Evolutionary conservation across 768 basidiomycete species (phyloP), one percentile per base, ranked within the genome.

Genomic region (Exidia glandulosa): DNA sequence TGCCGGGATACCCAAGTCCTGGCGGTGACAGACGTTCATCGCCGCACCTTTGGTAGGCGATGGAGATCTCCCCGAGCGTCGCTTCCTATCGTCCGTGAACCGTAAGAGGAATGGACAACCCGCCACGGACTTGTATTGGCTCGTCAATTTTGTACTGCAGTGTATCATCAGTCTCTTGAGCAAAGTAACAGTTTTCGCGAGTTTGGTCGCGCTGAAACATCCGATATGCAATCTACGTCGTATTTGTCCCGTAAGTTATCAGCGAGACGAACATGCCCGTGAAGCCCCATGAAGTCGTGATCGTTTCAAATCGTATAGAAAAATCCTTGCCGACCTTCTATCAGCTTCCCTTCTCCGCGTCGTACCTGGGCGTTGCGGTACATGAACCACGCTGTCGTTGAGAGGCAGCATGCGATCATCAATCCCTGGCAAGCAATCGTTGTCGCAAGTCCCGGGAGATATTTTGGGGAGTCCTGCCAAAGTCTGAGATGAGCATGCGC

Each of bases 271-370:
- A n/a, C n/a, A n/a, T n/a, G n/a, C n/a, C n/a, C n/a, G n/a, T n/a
- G n/a, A n/a, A n/a, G n/a, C n/a, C n/a, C n/a, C n/a, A n/a, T n/a
- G n/a, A n/a, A n/a, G n/a, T n/a, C n/a, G n/a, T n/a, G n/a, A 57
- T 34, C 27, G 30, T 36, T 16, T 63, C 47, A 68, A 27, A 66
- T 25, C 3, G 67, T 65, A 61, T 68, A 68, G 34, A 59, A 58
- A 63, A 68, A 68, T 10, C 3, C 19, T 9, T 56, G 32, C 13
- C 52, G 58, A n/a, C 63, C 64, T 57, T 68, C 67, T 32, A 66
- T 32, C 23, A 54, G 47, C 23, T 14, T 6, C 5, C 47, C 50
- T 10, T 61, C 63, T 0, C 48, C 48, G 9, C 60, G 60, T 47
- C 59, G 59, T 32, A 62, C 65, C 30, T 61, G 34, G 2, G 13